phyloP scores from a whole-genome alignment of 306 rosid species.

The Arachis hypogaea region DNA sequence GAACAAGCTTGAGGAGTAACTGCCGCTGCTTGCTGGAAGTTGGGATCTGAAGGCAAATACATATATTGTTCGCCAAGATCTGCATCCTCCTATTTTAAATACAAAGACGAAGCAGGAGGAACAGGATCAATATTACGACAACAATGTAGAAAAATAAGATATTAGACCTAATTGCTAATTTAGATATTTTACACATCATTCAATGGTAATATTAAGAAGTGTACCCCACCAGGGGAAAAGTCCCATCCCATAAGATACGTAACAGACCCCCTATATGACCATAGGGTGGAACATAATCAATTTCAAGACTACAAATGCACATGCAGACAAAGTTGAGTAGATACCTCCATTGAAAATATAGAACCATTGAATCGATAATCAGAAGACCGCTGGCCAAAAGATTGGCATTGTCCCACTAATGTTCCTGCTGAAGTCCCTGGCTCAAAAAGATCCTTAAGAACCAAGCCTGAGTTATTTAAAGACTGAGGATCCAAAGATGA shows the following conservation, averaged over 20 bases:
- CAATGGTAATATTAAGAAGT: slow-evolving; percentile 8
- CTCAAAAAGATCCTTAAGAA: slow-evolving; percentile 78
- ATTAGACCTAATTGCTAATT: slow-evolving; percentile 22
- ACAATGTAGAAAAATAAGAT: background rate
- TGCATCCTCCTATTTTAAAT: slow-evolving; percentile 60
- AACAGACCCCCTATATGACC: background rate
- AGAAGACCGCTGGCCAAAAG: slow-evolving; percentile 65
- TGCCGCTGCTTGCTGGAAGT: slow-evolving; percentile 60
- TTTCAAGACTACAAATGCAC: slow-evolving; percentile 12
- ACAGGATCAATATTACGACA: slow-evolving; percentile 30
- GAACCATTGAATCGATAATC: slow-evolving; percentile 55
- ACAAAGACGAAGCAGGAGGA: background rate
- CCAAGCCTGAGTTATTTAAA: slow-evolving; percentile 65
- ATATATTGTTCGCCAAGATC: slow-evolving; percentile 64
- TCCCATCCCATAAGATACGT: background rate
- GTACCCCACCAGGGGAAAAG: background rate
- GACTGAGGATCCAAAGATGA: slow-evolving; percentile 62
- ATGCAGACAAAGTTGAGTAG: slow-evolving; percentile 1
- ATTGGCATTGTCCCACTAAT: slow-evolving; percentile 57
- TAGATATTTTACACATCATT: slow-evolving; percentile 21
- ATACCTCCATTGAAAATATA: slow-evolving; percentile 60
- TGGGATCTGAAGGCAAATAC: slow-evolving; percentile 56
- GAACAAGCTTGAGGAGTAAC: slow-evolving; percentile 58
- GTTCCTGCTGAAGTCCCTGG: slow-evolving; percentile 65
- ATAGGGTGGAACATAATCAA: slow-evolving; percentile 4